These are phyloP conservation scores for Lathyrus oleraceus DNA, from an alignment of 306 rosid genomes.

Conservation along the genomic window DNA sequence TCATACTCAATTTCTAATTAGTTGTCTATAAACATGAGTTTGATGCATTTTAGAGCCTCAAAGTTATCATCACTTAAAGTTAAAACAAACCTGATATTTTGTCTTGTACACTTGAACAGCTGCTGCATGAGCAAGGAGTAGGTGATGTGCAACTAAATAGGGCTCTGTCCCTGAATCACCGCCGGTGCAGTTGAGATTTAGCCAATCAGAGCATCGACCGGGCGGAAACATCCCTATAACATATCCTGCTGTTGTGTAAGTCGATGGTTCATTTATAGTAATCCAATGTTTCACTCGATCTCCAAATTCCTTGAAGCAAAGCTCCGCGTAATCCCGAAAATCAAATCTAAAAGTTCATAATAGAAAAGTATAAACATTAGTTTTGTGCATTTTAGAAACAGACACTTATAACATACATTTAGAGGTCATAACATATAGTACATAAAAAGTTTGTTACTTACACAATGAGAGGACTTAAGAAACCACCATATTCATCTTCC, in stretches of 20 bases:
- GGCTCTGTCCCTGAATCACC: conserved; percentile 66
- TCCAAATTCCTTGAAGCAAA: conserved; percentile 64
- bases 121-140: conserved; percentile 63
- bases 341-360: conserved; percentile 34
- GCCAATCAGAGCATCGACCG: conserved; percentile 53
- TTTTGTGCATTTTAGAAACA: background rate
- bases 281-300: conserved; percentile 68
- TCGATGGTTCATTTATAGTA: conserved; percentile 60
- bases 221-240: conserved; percentile 32
- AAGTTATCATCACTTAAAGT: background rate
- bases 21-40: background rate
- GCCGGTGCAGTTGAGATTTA: conserved; percentile 40
- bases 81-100: conserved; percentile 41
- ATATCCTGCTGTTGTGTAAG: conserved; percentile 38
- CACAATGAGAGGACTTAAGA: conserved; percentile 51
- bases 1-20: too few species aligned
- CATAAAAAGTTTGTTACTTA: conserved; percentile 33
- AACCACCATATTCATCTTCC: conserved; percentile 66
- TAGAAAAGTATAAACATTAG: background rate
- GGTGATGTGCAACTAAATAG: conserved; percentile 56
- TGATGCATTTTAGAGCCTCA: background rate
- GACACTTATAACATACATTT: too few species aligned
- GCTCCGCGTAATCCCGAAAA: conserved; percentile 50
- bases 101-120: conserved; percentile 50
- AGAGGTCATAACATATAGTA: too few species aligned